Conservation (phyloP, 495 filamentous ascomycete genomes). For the Annulohypoxylon maeteangense region DNA sequence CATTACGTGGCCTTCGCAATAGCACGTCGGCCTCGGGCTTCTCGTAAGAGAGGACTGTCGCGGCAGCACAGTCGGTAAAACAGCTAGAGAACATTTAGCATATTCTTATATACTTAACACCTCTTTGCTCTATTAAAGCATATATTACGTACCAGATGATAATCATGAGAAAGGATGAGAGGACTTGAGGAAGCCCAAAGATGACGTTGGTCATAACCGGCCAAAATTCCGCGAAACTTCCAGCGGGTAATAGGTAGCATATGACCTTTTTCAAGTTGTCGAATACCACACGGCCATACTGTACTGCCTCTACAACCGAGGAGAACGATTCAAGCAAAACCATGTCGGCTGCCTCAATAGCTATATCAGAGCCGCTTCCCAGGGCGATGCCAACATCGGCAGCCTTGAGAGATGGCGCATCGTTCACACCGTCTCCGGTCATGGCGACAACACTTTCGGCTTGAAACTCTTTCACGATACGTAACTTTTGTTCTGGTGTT, state of each 20-base stretch:
- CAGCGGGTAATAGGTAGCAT: constrained; percentile 75
- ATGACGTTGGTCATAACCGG: constrained; percentile 74
- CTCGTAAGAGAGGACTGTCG: constrained; percentile 76
- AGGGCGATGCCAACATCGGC: constrained; percentile 85
- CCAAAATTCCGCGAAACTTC: constrained; percentile 76
- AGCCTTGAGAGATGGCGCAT: constrained; percentile 77
- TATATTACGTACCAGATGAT: constrained; percentile 59
- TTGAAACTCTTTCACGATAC: constrained; percentile 76
- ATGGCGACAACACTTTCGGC: constrained; percentile 63
- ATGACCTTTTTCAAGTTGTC: constrained; percentile 79
- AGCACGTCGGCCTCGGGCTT: constrained; percentile 76
- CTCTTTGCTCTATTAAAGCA: neutral
- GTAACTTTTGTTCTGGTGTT: constrained; percentile 79
- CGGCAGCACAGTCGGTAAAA: constrained; percentile 74
- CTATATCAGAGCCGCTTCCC: constrained; percentile 80
- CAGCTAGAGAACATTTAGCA: constrained; percentile 57
- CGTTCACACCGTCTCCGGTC: constrained; percentile 84
- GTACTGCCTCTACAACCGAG: constrained; percentile 73
- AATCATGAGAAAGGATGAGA: constrained; percentile 77
- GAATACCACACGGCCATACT: constrained; percentile 74
- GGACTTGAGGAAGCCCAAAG: constrained; percentile 73
- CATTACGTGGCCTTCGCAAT: constrained; percentile 66
- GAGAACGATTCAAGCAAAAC: constrained; percentile 74
- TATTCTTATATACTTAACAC: neutral
- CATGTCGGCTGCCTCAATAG: constrained; percentile 77